These are phyloP conservation scores for Globisporangium polare DNA, from an alignment of 352 stramenopile genomes.

Conservation along the genomic window DNA sequence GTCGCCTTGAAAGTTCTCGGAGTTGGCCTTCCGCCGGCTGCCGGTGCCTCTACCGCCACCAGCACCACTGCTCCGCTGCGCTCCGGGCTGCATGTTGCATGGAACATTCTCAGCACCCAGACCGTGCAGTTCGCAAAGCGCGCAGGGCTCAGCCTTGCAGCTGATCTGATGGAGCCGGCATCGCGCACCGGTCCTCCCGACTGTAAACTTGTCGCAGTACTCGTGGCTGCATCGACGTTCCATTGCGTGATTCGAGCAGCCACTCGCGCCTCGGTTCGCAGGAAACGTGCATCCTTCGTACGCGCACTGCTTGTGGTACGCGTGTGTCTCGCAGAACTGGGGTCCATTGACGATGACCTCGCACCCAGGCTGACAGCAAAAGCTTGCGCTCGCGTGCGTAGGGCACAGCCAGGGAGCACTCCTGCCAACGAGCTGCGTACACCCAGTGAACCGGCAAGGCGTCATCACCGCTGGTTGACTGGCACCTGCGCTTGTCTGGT, in stretches of 20 bases:
- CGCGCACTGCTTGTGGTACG: slow-evolving; percentile 44
- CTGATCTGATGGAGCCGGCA: slow-evolving; percentile 52
- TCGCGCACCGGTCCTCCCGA: slow-evolving; percentile 16
- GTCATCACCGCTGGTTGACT: slow-evolving; percentile 7
- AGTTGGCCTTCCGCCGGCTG: neutral
- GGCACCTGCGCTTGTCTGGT: slow-evolving; percentile 3
- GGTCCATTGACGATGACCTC: slow-evolving; percentile 51
- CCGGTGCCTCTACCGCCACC: neutral
- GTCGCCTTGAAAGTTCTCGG: slow-evolving; percentile 7
- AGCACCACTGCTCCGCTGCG: neutral
- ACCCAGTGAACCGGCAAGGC: slow-evolving; percentile 42
- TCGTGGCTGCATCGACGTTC: slow-evolving; percentile 48
- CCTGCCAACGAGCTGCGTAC: slow-evolving; percentile 24
- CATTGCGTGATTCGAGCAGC: slow-evolving; percentile 42
- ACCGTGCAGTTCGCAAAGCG: slow-evolving; percentile 41
- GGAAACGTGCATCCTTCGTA: slow-evolving; percentile 52
- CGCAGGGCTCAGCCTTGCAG: slow-evolving; percentile 44
- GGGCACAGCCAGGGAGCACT: slow-evolving; percentile 35
- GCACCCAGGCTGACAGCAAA: slow-evolving; percentile 59
- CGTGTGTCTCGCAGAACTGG: slow-evolving; percentile 59
- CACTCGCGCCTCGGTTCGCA: slow-evolving; percentile 27
- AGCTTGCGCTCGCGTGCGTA: slow-evolving; percentile 40
- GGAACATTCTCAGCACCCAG: neutral
- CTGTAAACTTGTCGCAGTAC: slow-evolving; percentile 62
- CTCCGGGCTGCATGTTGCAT: neutral